Percentiles rank a stretch among this genome's conserved stretches.
These are phyloP conservation scores for Entomortierella parvispora DNA, from an alignment of 192 early-diverging fungal genomes.

Conservation along the genomic window DNA sequence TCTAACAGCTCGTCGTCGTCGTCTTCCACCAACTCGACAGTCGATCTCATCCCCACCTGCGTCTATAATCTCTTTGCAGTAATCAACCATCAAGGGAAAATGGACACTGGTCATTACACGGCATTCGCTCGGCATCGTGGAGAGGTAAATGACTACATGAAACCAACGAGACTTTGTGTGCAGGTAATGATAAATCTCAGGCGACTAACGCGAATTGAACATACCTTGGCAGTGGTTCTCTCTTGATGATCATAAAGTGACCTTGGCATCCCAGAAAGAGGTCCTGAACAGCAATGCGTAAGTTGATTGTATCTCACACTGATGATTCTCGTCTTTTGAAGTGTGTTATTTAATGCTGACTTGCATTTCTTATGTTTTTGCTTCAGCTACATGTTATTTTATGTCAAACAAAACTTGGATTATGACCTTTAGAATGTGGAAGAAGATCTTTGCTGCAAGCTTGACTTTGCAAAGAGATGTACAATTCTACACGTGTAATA, in stretches of 20 bases:
- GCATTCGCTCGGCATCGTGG: constrained; percentile 81
- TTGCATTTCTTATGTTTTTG: constrained; percentile 7
- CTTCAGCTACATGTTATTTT: constrained; percentile 89
- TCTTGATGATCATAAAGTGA: constrained; percentile 89
- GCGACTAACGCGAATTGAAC: background rate
- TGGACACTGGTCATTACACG: constrained; percentile 97
- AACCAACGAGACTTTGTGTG: background rate
- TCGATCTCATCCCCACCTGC: constrained; percentile 72
- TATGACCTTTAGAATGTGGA: constrained; percentile 56
- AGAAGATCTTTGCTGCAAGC: no score
- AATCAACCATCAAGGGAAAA: constrained; percentile 87
- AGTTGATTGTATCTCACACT: constrained; percentile 1
- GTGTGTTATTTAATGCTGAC: background rate
- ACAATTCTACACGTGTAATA: no score
- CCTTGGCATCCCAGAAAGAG: constrained; percentile 72
- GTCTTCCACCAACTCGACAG: constrained; percentile 32
- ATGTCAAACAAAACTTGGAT: constrained; percentile 75
- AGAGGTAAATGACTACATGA: constrained; percentile 59
- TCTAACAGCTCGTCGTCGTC: constrained; percentile 14
- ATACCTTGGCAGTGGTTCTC: constrained; percentile 76
- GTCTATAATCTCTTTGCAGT: constrained; percentile 91
- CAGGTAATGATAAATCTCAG: background rate
- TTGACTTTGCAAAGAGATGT: no score
- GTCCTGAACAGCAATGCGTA: constrained; percentile 81
- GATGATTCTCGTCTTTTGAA: background rate